These are phyloP conservation scores for Poa pratensis DNA, from an alignment of 176 grass and related monocot species.

Conservation along the genomic window DNA sequence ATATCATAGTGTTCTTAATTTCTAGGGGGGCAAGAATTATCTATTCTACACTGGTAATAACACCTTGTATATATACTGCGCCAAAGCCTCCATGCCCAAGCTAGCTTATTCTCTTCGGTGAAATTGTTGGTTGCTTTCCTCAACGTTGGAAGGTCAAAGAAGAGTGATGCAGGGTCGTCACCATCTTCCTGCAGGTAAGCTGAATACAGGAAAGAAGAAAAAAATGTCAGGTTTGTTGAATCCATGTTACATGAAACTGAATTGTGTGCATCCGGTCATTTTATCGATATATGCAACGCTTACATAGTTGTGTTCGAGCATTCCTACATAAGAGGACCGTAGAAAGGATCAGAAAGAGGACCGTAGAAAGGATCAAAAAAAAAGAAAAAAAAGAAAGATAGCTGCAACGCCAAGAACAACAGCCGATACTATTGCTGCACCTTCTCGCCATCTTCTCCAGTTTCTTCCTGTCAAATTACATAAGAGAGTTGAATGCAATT, in stretches of 20 bases:
- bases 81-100: conserved; percentile 66
- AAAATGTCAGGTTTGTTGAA: not conserved
- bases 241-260: too few relatives aligned
- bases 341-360: not conserved
- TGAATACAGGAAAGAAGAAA: not conserved
- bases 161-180: conserved; percentile 31
- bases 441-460: not conserved
- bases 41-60: too few relatives aligned
- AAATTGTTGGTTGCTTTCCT: conserved; percentile 60
- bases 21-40: too few relatives aligned
- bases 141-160: conserved; percentile 48
- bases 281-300: not conserved
- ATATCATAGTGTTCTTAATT: too few relatives aligned
- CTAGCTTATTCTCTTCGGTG: conserved; percentile 52
- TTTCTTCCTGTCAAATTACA: conserved; percentile 11
- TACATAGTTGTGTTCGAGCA: not conserved
- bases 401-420: conserved; percentile 12
- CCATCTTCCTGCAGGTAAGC: not conserved
- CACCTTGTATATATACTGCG: not conserved
- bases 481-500: too few relatives aligned
- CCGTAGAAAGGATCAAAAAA: not conserved
- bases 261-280: too few relatives aligned
- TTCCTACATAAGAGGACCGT: conserved; percentile 6
- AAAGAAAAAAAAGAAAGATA: too few relatives aligned
- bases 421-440: not conserved